Evolutionary conservation across 78 protist genomes (phyloP), one percentile per base, ranked within the genome.

Genomic region (Monosiga brevicollis): DNA sequence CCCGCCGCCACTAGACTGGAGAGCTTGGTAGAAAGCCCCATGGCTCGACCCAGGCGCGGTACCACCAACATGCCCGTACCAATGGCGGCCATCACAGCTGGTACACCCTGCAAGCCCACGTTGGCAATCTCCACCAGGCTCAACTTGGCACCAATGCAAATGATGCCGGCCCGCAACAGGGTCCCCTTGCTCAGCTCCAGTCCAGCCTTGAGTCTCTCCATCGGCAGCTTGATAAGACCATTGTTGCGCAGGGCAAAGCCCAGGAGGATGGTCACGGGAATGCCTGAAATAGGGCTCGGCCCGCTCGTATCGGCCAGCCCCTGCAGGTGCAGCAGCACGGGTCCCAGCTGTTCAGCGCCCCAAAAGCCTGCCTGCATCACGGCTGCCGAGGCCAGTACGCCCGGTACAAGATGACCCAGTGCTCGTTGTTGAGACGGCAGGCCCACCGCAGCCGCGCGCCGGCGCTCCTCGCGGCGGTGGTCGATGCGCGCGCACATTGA

Each of bases 101-200:
- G 82, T 1, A 79, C 49, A 2, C 79, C 79, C n/a, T 15, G 74
- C 23, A 41, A 9, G n/a, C 85, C 85, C 6, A 43, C n/a, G 0
- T 72, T 3, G 49, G 72, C 39, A 0, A 82, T 42, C 71, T 82
- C 79, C 40, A 74, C 0, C 34, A 43, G 42, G 29, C 79, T 70
- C 40, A 85, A 78, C 72, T 85, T 85, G 20, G 80, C 84, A 23
- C 88, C 88, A 1, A 79, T 29, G 78, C 88, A 85, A 3, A 85
- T 73, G 3, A 85, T 42, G 39, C 88, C 88, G 24, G 84, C 75
- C 29, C 41, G 83, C 43, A 85, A 73, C 42, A 85, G 35, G 11
- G 73, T 70, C 37, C 29, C 0, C 55, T 39, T 80, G 72, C 73
- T 23, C 73, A 80, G 42, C 34, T 20, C 3, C 6, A 80, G 9